A percentile compares a stretch with the other conserved stretches of the same genome.
Evolutionary conservation across 129 eudicot genomes (phyloP).

Genomic region (Helichrysum umbraculigerum): DNA sequence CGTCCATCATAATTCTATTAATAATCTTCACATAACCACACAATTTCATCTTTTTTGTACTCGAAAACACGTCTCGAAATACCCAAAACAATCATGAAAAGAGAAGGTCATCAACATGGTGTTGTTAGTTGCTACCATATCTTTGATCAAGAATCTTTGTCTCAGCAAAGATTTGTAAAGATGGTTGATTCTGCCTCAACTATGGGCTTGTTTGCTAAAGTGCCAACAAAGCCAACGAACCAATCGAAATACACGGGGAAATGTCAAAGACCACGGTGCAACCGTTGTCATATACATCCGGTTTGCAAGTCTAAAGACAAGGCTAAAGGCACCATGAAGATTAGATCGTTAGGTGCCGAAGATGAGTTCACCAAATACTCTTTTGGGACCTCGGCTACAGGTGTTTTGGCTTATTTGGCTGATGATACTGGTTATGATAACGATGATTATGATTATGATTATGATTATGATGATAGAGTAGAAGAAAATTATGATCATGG

Average conservation of each 20-base stretch:
- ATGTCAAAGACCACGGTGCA: constrained; percentile 50
- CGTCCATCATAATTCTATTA: constrained; percentile 8
- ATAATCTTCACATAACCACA: constrained; percentile 15
- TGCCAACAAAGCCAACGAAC: constrained; percentile 61
- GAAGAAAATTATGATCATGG: not conserved
- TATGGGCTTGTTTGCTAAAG: constrained; percentile 53
- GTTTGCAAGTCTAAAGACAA: constrained; percentile 58
- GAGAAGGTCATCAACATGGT: constrained; percentile 71
- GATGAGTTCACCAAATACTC: constrained; percentile 27
- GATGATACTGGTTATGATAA: constrained; percentile 22
- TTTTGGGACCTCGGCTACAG: constrained; percentile 39
- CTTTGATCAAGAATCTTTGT: constrained; percentile 8
- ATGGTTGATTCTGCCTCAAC: constrained; percentile 43
- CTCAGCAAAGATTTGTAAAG: constrained; percentile 10
- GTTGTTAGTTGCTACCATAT: constrained; percentile 39
- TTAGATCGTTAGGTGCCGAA: constrained; percentile 33
- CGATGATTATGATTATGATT: constrained; percentile 9
- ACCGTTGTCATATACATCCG: constrained; percentile 48
- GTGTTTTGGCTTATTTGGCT: constrained; percentile 50
- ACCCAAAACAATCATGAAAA: constrained; percentile 39
- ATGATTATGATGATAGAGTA: constrained; percentile 16
- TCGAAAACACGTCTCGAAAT: constrained; percentile 11
- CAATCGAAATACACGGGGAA: constrained; percentile 73
- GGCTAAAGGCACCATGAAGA: constrained; percentile 54
- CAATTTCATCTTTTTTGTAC: constrained; percentile 21